Base-by-base conservation (phyloP, 805 yeast species). In the Phaffomyces opuntiae region DNA sequence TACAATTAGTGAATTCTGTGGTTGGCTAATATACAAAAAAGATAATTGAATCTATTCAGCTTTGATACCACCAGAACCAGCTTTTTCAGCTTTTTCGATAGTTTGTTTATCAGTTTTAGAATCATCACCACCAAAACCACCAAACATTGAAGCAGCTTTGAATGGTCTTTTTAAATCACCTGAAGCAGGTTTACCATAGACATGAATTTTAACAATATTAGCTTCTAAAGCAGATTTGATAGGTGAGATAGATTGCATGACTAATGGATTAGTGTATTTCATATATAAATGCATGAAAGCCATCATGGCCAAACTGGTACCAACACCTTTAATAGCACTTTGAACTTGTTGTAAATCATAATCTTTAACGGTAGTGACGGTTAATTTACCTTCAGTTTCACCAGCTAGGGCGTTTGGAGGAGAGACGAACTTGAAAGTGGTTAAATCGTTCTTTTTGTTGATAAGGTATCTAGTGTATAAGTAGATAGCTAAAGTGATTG, bases 101-200 rank as follows among this genome's bases (percentile, higher is more conserved):
- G 96, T 72, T 59, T 86, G 86, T 74, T 88, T 88, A 70, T 89
- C 96, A 52, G 93, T 86, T 72, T 81, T 81, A 57, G 78, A 72
- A 39, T 74, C 83, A 38, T 66, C 68, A 45, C 55, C 57, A 37
- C 71, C 68, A 34, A 66, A 59, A 40, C 70, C 77, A 49, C 90
- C 87, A 55, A 88, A 80, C 70, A 91, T 66, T 40, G 91, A 80
- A 43, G 89, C 80, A 48, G 90, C 80, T 75, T 87, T 87, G 82
- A 93, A 93, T 40, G 99, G 99, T 75, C 99, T 87, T 79, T 88
- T 87, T 69, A 89, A 80, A 59, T 86, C 96, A 55, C 96, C 97
- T 42, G 77, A 58, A 25, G 96, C 93, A 36, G 90, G 77, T 60
- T 77, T 72, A 55, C 89, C 89, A 59, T 86, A 86, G 48, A 93